Percentiles rank a stretch among this genome's conserved stretches.
phyloP scores from a whole-genome alignment of 495 filamentous ascomycete genomes.

The Hypoxylon subgilvum region DNA sequence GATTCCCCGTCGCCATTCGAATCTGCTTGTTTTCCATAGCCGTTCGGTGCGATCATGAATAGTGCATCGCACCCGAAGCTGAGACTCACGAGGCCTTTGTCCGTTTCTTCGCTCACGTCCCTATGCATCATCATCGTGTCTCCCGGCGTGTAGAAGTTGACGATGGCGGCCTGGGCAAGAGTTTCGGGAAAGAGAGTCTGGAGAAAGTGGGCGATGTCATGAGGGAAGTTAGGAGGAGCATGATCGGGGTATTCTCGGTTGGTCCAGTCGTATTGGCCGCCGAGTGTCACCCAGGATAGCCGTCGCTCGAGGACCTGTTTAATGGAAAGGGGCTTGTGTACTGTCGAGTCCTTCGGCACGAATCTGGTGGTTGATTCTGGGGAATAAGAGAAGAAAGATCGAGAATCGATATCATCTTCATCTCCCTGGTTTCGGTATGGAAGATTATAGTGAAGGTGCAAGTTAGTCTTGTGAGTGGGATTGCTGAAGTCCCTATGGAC shows the following conservation, averaged over 20 bases:
- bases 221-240: constrained; percentile 73
- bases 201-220: constrained; percentile 70
- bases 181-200: constrained; percentile 72
- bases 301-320: constrained; percentile 72
- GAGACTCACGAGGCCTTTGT: constrained; percentile 77
- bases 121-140: constrained; percentile 89
- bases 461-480: constrained; percentile 78
- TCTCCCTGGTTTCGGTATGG: constrained; percentile 61
- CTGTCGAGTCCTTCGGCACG: constrained; percentile 69
- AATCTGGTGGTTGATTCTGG: constrained; percentile 46
- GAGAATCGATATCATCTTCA: constrained; percentile 16
- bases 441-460: constrained; percentile 81
- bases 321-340: constrained; percentile 73
- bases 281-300: constrained; percentile 90
- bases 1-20: constrained; percentile 1
- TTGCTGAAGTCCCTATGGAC: constrained; percentile 82
- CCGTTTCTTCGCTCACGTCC: constrained; percentile 82
- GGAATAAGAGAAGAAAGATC: constrained; percentile 56
- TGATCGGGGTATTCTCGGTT: constrained; percentile 74
- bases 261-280: constrained; percentile 95
- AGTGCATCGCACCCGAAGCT: constrained; percentile 88
- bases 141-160: constrained; percentile 87
- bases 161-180: constrained; percentile 81
- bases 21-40: constrained; percentile 41
- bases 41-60: constrained; percentile 67